phyloP scores from a whole-genome alignment of 2,329 filamentous ascomycete genomes.

The Bipolaris sorokiniana region DNA sequence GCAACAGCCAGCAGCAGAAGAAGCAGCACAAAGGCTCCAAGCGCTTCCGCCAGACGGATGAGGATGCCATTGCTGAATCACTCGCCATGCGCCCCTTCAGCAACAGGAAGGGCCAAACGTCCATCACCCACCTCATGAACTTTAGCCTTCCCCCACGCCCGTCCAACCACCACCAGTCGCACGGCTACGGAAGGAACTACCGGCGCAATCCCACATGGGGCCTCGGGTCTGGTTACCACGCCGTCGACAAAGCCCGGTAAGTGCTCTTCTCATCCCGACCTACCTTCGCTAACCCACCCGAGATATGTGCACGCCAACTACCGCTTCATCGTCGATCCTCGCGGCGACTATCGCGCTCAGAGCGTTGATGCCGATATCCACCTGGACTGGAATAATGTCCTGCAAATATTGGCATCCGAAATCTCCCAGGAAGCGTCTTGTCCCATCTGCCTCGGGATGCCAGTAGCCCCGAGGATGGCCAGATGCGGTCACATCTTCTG shows the following conservation, averaged over 20 bases:
- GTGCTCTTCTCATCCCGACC: conserved; percentile 1
- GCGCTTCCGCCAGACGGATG: conserved; percentile 74
- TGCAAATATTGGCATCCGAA: conserved; percentile 89
- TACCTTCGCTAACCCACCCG: conserved; percentile 39
- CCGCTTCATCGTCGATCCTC: conserved; percentile 89
- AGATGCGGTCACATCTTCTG: conserved; percentile 98
- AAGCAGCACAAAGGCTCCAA: conserved; percentile 86
- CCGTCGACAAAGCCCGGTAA: conserved; percentile 86
- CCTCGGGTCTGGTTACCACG: conserved; percentile 85
- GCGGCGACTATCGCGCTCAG: conserved; percentile 78
- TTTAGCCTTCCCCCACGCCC: conserved; percentile 81
- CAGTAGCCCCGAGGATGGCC: conserved; percentile 94
- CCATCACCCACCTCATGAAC: conserved; percentile 95
- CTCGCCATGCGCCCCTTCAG: conserved; percentile 68
- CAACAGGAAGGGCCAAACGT: conserved; percentile 88
- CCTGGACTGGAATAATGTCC: conserved; percentile 86
- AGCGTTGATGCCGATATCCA: conserved; percentile 86
- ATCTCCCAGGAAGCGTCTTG: conserved; percentile 88
- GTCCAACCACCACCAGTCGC: conserved; percentile 61
- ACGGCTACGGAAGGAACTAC: conserved; percentile 59
- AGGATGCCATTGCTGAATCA: conserved; percentile 85
- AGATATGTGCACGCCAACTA: conserved; percentile 96
- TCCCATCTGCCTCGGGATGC: conserved; percentile 91
- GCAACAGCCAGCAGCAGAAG: conserved; percentile 77
- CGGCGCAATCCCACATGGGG: conserved; percentile 82